Percentiles rank a stretch among this genome's conserved stretches.
Conservation (phyloP, 2,329 filamentous ascomycete genomes). For the Mollisia scopiformis region DNA sequence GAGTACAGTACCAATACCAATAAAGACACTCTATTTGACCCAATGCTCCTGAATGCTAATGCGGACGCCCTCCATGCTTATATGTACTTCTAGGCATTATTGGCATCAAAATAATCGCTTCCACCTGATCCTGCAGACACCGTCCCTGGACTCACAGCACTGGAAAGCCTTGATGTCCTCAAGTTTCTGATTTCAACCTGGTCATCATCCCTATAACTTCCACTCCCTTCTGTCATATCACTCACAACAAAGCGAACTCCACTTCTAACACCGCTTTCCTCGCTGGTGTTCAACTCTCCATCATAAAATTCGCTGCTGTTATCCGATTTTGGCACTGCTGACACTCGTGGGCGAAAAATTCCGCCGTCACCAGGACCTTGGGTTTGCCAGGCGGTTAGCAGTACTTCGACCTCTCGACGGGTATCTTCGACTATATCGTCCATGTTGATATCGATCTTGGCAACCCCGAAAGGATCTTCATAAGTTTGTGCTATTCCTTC, state of each 20-base stretch:
- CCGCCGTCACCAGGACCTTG: constrained; percentile 28
- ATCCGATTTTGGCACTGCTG: constrained; percentile 20
- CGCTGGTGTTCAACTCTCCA: constrained; percentile 8
- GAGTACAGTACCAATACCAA: not conserved
- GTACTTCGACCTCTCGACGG: constrained; percentile 57
- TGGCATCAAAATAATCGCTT: constrained; percentile 8
- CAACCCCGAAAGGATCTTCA: constrained; percentile 69
- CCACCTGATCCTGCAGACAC: not conserved
- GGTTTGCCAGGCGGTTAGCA: constrained; percentile 58
- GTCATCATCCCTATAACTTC: constrained; percentile 21
- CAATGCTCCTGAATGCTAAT: not conserved
- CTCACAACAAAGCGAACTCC: constrained; percentile 24
- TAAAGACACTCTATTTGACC: not conserved
- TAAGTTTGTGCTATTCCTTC: constrained; percentile 55
- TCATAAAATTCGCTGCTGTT: constrained; percentile 19
- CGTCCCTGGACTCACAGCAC: constrained; percentile 11
- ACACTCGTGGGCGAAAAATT: constrained; percentile 28
- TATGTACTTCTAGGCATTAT: not conserved
- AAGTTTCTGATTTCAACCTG: constrained; percentile 15
- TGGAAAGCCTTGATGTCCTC: constrained; percentile 10
- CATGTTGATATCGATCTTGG: constrained; percentile 70
- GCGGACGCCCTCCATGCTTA: not conserved
- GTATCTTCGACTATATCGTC: constrained; percentile 66
- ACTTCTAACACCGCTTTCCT: constrained; percentile 6
- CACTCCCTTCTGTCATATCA: constrained; percentile 9